Percentiles rank a stretch among this genome's conserved stretches.
Evolutionary conservation across 305 asterid species (phyloP).

Genomic region (Fraxinus nigra): DNA sequence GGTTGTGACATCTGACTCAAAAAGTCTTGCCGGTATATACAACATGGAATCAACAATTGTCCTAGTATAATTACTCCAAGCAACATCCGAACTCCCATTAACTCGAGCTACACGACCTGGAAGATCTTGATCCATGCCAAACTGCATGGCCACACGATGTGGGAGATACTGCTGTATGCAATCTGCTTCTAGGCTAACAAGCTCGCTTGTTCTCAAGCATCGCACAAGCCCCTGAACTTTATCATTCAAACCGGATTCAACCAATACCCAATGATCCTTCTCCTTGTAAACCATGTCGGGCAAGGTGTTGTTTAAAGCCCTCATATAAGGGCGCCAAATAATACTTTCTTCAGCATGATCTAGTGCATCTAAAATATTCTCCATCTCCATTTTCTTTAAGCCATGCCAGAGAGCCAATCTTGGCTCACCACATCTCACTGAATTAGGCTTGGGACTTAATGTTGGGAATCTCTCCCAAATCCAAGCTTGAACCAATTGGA

Average conservation of each 20-base stretch:
- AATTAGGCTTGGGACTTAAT: slow-evolving; percentile 17
- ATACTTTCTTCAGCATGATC: slow-evolving; percentile 16
- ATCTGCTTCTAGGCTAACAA: slow-evolving; percentile 25
- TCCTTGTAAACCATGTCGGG: slow-evolving; percentile 11
- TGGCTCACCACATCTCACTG: slow-evolving; percentile 5
- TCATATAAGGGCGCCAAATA: slow-evolving; percentile 36
- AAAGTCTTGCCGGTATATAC: slow-evolving; percentile 31
- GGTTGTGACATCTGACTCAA: slow-evolving; percentile 31
- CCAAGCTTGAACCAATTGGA: slow-evolving; percentile 42
- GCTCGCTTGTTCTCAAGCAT: slow-evolving; percentile 33
- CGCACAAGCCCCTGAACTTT: slow-evolving; percentile 20
- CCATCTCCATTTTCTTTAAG: background rate
- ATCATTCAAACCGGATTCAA: background rate
- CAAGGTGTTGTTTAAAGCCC: background rate
- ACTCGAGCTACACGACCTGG: slow-evolving; percentile 29
- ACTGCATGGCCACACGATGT: slow-evolving; percentile 50
- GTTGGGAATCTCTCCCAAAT: slow-evolving; percentile 42
- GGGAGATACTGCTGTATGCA: slow-evolving; percentile 38
- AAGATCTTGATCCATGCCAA: slow-evolving; percentile 52
- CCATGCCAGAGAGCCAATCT: slow-evolving; percentile 32
- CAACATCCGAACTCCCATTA: slow-evolving; percentile 14
- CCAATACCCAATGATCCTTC: slow-evolving; percentile 3
- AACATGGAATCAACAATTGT: slow-evolving; percentile 24
- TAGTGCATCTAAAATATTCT: background rate
- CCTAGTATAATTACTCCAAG: slow-evolving; percentile 41